These are phyloP conservation scores for Nasturtium officinale DNA, from an alignment of 345 rosid species.

Conservation along the genomic window DNA sequence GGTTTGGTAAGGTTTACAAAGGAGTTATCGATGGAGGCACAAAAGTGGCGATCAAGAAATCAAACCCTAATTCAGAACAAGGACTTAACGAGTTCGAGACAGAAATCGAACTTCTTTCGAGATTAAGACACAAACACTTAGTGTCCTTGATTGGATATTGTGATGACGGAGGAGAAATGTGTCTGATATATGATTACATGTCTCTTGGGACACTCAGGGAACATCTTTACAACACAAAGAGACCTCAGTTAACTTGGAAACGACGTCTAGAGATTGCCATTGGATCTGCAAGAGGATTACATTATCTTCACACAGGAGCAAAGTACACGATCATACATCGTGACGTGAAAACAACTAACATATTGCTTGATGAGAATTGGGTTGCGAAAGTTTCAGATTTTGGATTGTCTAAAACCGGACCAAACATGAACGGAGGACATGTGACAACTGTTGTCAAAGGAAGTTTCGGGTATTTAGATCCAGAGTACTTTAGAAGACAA, in stretches of 20 bases:
- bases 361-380: constrained; percentile 82
- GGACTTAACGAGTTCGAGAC: constrained; percentile 84
- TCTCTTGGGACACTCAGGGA: constrained; percentile 80
- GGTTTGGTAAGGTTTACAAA: constrained; percentile 88
- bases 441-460: constrained; percentile 89
- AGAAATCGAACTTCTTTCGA: constrained; percentile 85
- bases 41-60: constrained; percentile 82
- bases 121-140: constrained; percentile 86
- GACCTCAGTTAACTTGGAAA: constrained; percentile 65
- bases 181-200: constrained; percentile 92
- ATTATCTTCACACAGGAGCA: constrained; percentile 92
- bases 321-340: constrained; percentile 90
- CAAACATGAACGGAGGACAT: constrained; percentile 77
- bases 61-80: constrained; percentile 85
- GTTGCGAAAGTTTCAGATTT: constrained; percentile 91
- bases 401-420: constrained; percentile 82
- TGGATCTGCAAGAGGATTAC: constrained; percentile 88
- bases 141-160: constrained; percentile 89
- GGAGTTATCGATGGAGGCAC: constrained; percentile 64
- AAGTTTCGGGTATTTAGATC: constrained; percentile 89
- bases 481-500: constrained; percentile 80
- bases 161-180: constrained; percentile 84
- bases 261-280: constrained; percentile 74
- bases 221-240: constrained; percentile 64
- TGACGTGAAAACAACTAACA: constrained; percentile 93